A percentile compares a stretch with the other conserved stretches of the same genome.
Conservation (phyloP, 768 basidiomycete species). For the Boletus edulis region DNA sequence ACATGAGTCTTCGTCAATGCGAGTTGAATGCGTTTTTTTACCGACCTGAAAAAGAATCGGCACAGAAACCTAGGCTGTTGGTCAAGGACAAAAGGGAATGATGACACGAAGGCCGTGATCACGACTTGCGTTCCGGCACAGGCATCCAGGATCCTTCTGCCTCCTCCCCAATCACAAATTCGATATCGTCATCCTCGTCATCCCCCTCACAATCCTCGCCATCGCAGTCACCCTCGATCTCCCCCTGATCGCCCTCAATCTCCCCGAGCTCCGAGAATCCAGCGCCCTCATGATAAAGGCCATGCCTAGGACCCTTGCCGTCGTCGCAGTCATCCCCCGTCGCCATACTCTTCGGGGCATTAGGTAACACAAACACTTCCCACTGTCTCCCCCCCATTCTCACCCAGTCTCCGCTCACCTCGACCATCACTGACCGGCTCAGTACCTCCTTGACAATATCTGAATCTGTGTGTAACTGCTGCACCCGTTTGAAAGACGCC, state of each 20-base stretch:
- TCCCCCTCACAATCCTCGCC: slow-evolving; percentile 39
- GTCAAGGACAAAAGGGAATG: slow-evolving; percentile 2
- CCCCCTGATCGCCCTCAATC: slow-evolving; percentile 21
- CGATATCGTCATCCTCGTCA: slow-evolving; percentile 75
- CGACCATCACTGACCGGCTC: slow-evolving; percentile 60
- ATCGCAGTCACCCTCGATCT: slow-evolving; percentile 28
- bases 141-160: slow-evolving; percentile 38
- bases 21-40: slow-evolving; percentile 14
- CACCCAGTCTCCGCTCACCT: slow-evolving; percentile 67
- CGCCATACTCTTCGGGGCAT: slow-evolving; percentile 49
- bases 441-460: slow-evolving; percentile 71
- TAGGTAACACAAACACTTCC: slow-evolving; percentile 58
- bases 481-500: slow-evolving; percentile 86
- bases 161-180: slow-evolving; percentile 61
- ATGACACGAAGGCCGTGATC: background rate
- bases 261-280: slow-evolving; percentile 5
- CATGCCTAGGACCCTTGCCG: background rate
- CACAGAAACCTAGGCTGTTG: slow-evolving; percentile 7
- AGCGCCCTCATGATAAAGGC: background rate
- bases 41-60: slow-evolving; percentile 7
- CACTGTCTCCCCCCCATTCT: slow-evolving; percentile 61
- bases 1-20: slow-evolving; percentile 6
- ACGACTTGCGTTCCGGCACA: slow-evolving; percentile 30
- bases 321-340: background rate
- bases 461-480: slow-evolving; percentile 55